Evolutionary conservation across 2,329 filamentous ascomycete species (phyloP), one percentile per base, ranked within the genome.

Genomic region (Calonectria fujianensis): DNA sequence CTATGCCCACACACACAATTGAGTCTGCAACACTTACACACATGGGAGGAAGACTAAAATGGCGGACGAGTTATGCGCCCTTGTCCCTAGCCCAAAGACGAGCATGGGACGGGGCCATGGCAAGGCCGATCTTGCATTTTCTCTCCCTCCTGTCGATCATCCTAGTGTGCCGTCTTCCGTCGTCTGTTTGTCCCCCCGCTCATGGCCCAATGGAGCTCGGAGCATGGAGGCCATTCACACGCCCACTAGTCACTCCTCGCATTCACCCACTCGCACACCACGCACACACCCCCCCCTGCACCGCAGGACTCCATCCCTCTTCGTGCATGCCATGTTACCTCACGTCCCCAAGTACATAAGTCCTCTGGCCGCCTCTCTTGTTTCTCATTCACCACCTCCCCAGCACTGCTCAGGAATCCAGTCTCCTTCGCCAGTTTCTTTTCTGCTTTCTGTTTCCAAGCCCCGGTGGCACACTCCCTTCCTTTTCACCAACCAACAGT

Each of bases 321-420:
- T 31, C 24, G 51, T 32, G 31, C 31, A 50, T 57, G 52, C 67
- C 52, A 51, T 59, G 66, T 48, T 29, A 37, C 66, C 51, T 35
- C 35, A 41, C 61, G 48, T 74, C 75, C 73, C 71, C 65, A 20
- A 63, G 65, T 79, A 79, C 74, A 76, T 72, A 80, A 80, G 76
- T 75, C 29, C 69, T 51, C 76, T 51, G 65, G 69, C 27, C 76
- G 75, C 78, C 72, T 76, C 50, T 61, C n/a, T 11, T 41, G 57
- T 37, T 64, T 39, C 57, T 51, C 27, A 29, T 65, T 65, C 45
- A 24, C 65, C 35, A 67, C 65, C 70, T 77, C 64, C 59, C 69
- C 78, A 79, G 79, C 73, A 80, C 73, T 73, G 70, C 79, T 76
- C 74, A 80, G 78, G 78, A 80, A 80, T 77, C 78, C 71, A 54